These are phyloP conservation scores for Calonectria pseudoturangicola DNA, from an alignment of 2,329 filamentous ascomycete species.

Conservation along the genomic window DNA sequence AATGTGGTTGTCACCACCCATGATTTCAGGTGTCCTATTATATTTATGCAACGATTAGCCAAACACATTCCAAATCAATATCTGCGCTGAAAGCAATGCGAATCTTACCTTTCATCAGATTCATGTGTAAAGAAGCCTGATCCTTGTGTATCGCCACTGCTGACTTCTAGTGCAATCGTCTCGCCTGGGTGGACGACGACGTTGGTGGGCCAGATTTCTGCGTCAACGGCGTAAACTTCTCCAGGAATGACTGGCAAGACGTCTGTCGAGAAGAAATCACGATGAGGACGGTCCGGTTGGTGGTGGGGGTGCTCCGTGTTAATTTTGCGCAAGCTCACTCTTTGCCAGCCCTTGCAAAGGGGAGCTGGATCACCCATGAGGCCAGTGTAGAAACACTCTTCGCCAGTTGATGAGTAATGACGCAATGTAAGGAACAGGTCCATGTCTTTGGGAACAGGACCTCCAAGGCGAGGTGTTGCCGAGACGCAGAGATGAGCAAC, in stretches of 20 bases:
- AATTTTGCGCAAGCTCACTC: conserved; percentile 72
- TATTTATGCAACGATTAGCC: neutral
- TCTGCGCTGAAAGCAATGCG: too few relatives aligned
- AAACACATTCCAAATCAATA: neutral
- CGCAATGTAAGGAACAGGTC: conserved; percentile 79
- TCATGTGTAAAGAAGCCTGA: conserved; percentile 67
- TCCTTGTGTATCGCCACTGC: conserved; percentile 74
- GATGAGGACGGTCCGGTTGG: conserved; percentile 69
- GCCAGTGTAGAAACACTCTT: conserved; percentile 78
- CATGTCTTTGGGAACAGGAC: conserved; percentile 63
- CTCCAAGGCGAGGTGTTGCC: conserved; percentile 69
- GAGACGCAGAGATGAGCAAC: conserved; percentile 79
- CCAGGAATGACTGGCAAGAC: conserved; percentile 70
- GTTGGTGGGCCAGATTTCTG: conserved; percentile 79
- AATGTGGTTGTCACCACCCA: conserved; percentile 1
- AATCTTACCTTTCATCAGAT: neutral
- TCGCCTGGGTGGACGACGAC: conserved; percentile 69
- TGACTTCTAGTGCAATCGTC: conserved; percentile 71
- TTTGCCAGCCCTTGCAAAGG: conserved; percentile 77
- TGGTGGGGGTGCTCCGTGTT: conserved; percentile 67
- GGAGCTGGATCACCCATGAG: conserved; percentile 78
- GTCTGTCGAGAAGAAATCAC: conserved; percentile 74
- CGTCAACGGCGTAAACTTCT: conserved; percentile 74
- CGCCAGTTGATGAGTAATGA: conserved; percentile 71
- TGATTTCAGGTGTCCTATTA: neutral